These are phyloP conservation scores for Sporobolomyces roseus DNA, from an alignment of 768 basidiomycete genomes.

Conservation along the genomic window DNA sequence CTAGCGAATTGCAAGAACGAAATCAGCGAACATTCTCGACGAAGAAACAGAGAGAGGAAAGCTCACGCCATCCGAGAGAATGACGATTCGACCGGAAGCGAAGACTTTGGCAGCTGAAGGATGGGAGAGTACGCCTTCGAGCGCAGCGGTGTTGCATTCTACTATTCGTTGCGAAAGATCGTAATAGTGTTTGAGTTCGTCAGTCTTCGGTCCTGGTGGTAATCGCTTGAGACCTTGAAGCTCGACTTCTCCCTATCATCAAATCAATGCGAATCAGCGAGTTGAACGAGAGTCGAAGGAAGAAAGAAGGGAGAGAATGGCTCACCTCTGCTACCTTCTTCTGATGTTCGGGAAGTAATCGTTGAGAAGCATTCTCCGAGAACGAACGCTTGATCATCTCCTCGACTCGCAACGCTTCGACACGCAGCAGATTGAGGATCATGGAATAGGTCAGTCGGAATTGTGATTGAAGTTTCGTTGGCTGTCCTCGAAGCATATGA, in stretches of 20 bases:
- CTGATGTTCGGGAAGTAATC: conserved; percentile 87
- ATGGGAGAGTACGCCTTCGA: conserved; percentile 60
- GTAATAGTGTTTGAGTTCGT: conserved; percentile 73
- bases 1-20: background rate
- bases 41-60: background rate
- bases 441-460: conserved; percentile 98
- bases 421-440: conserved; percentile 93
- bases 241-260: conserved; percentile 42
- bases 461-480: conserved; percentile 87
- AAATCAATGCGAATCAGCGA: conserved; percentile 38
- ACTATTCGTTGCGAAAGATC: conserved; percentile 64
- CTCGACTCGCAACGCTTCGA: conserved; percentile 91
- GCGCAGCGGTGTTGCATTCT: conserved; percentile 60
- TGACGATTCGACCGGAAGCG: conserved; percentile 69
- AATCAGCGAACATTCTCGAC: background rate
- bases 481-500: conserved; percentile 90
- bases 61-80: conserved; percentile 75
- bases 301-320: conserved; percentile 4
- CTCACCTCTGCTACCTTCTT: conserved; percentile 75
- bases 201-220: conserved; percentile 39
- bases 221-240: conserved; percentile 38
- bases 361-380: conserved; percentile 93
- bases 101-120: conserved; percentile 67
- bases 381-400: conserved; percentile 99
- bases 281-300: conserved; percentile 51